Percentiles rank a stretch among this genome's conserved stretches.
phyloP scores from a whole-genome alignment of 306 rosid species.

The Trichosanthes truncata region DNA sequence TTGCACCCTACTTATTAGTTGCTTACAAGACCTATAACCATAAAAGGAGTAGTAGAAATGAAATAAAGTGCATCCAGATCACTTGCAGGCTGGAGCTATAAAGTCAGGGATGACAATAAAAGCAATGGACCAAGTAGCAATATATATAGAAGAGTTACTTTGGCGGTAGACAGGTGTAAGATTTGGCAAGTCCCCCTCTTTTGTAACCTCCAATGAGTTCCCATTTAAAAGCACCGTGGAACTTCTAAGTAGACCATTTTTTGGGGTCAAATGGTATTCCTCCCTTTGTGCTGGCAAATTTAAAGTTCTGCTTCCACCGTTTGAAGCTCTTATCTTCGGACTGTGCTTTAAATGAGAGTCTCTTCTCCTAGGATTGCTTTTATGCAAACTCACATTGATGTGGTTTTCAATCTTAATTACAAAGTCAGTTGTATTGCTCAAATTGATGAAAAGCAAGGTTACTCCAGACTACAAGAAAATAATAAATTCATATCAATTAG shows the following conservation, averaged over 20 bases:
- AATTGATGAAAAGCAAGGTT: constrained; percentile 15
- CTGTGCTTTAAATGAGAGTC: neutral
- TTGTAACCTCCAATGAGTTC: constrained; percentile 36
- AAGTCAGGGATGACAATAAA: neutral
- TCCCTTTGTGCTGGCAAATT: constrained; percentile 21
- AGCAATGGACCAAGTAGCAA: neutral
- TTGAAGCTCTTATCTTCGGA: too few relatives aligned
- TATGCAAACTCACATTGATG: neutral
- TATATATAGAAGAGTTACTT: neutral
- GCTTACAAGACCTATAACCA: neutral
- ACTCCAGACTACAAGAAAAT: constrained; percentile 58
- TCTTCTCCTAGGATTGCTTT: neutral
- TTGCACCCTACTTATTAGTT: too few relatives aligned
- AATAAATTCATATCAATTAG: too few relatives aligned
- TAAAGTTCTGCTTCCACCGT: too few relatives aligned
- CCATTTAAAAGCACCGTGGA: constrained; percentile 57
- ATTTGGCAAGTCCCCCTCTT: constrained; percentile 44
- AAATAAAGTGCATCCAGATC: neutral
- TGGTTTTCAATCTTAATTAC: constrained; percentile 23
- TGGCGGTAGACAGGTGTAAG: neutral
- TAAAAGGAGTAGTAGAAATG: too few relatives aligned
- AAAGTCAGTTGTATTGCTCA: constrained; percentile 16
- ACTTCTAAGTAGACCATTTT: constrained; percentile 34
- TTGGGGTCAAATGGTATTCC: constrained; percentile 64
- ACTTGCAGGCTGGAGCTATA: neutral